Conservation (phyloP, 202 grass and related monocot genomes). For the Eragrostis tef region DNA sequence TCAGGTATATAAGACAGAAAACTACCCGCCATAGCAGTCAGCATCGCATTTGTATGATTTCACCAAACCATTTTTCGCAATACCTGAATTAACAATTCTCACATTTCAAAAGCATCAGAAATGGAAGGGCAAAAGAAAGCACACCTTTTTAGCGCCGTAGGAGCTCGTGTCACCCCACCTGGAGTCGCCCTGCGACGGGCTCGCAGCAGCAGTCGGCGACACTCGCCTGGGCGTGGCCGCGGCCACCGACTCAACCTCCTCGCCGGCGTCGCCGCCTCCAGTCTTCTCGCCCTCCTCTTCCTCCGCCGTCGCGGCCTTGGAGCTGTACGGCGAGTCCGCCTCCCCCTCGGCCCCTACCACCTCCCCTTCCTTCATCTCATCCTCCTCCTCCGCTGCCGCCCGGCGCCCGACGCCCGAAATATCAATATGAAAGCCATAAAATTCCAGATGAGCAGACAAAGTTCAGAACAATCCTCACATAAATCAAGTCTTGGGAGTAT, state of each 20-base stretch:
- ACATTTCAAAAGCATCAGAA: constrained; percentile 35
- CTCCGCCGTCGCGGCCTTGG: constrained; percentile 50
- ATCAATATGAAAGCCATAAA: constrained; percentile 51
- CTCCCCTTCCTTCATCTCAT: constrained; percentile 35
- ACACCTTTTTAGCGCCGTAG: constrained; percentile 79
- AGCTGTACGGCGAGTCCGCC: constrained; percentile 70
- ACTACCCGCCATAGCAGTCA: background rate
- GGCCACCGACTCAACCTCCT: constrained; percentile 53
- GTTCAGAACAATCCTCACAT: constrained; percentile 65
- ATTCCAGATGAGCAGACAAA: constrained; percentile 35
- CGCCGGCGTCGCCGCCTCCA: constrained; percentile 42
- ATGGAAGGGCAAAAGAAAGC: background rate
- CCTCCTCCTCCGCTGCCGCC: constrained; percentile 14
- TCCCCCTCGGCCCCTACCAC: constrained; percentile 46
- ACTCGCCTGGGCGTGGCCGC: constrained; percentile 16
- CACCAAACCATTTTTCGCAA: background rate
- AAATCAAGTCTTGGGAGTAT: constrained; percentile 86
- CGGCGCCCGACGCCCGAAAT: constrained; percentile 41
- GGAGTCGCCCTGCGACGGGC: constrained; percentile 52
- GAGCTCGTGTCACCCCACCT: constrained; percentile 79
- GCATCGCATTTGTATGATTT: background rate
- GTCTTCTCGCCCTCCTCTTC: constrained; percentile 35
- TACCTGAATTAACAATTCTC: background rate
- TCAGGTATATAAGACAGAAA: constrained; percentile 4
- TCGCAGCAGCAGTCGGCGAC: constrained; percentile 41